Conservation (phyloP, 2,329 filamentous ascomycete species). For the Phoma sp. region DNA sequence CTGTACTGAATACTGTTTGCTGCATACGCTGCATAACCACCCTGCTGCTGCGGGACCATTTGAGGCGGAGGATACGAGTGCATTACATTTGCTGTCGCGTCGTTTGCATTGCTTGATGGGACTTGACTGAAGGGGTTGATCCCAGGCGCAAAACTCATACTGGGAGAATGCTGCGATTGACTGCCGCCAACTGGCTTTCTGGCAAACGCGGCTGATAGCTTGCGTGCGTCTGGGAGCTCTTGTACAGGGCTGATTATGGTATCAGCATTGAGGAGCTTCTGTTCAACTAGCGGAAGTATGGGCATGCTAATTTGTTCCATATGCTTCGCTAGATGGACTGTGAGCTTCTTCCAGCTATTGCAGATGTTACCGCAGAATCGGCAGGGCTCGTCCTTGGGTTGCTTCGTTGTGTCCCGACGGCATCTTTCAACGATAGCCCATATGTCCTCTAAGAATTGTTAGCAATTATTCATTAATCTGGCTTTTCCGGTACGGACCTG, state of each 20-base stretch:
- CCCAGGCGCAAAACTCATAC: conserved; percentile 40
- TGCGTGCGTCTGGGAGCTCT: conserved; percentile 45
- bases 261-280: conserved; percentile 48
- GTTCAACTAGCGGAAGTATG: conserved; percentile 62
- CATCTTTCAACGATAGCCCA: conserved; percentile 82
- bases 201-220: conserved; percentile 38
- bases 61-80: conserved; percentile 51
- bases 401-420: conserved; percentile 70
- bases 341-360: conserved; percentile 89
- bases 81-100: conserved; percentile 38
- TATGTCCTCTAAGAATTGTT: conserved; percentile 62
- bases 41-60: conserved; percentile 32
- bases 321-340: conserved; percentile 90
- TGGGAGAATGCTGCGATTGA: conserved; percentile 40
- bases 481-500: conserved; percentile 26
- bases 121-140: conserved; percentile 41
- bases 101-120: conserved; percentile 33
- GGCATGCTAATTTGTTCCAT: conserved; percentile 93
- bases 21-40: conserved; percentile 31
- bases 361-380: conserved; percentile 85
- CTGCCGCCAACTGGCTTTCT: conserved; percentile 36
- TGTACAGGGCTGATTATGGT: conserved; percentile 50
- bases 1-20: conserved; percentile 29
- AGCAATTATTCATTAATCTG: conserved; percentile 6
- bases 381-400: conserved; percentile 79